These are phyloP conservation scores for Keithomyces neogunnii DNA, from an alignment of 2,329 filamentous ascomycete genomes.

Conservation along the genomic window DNA sequence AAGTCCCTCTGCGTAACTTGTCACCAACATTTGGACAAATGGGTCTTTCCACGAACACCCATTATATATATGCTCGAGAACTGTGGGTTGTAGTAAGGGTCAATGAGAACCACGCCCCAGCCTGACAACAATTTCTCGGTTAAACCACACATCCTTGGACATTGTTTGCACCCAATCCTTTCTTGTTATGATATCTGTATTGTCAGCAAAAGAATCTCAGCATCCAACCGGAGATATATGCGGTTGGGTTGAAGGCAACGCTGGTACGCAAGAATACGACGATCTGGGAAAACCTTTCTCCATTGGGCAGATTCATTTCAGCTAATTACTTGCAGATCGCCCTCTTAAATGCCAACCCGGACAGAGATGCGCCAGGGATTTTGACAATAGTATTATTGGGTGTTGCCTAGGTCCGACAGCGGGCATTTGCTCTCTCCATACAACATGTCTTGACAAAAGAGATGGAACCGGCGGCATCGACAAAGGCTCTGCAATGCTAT, in stretches of 20 bases:
- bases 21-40: too few species aligned
- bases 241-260: constrained; percentile 13
- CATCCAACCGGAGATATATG: constrained; percentile 7
- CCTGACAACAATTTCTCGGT: neutral
- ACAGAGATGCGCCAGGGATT: constrained; percentile 12
- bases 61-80: too few species aligned
- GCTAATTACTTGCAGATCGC: constrained; percentile 2
- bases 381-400: constrained; percentile 10
- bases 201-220: neutral
- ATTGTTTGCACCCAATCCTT: neutral
- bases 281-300: neutral
- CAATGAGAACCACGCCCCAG: too few species aligned
- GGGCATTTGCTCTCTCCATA: constrained; percentile 9
- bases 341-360: constrained; percentile 12
- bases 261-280: constrained; percentile 4
- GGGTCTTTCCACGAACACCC: too few species aligned
- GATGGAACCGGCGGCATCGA: neutral
- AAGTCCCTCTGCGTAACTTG: too few species aligned
- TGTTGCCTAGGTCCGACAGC: constrained; percentile 12
- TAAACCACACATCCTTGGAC: neutral
- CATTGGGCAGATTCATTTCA: neutral
- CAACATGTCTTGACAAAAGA: constrained; percentile 10
- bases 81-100: too few species aligned
- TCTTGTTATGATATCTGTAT: neutral
- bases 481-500: constrained; percentile 4